Conservation (phyloP, 2,329 filamentous ascomycete species). For the Cadophora luteo-olivacea region DNA sequence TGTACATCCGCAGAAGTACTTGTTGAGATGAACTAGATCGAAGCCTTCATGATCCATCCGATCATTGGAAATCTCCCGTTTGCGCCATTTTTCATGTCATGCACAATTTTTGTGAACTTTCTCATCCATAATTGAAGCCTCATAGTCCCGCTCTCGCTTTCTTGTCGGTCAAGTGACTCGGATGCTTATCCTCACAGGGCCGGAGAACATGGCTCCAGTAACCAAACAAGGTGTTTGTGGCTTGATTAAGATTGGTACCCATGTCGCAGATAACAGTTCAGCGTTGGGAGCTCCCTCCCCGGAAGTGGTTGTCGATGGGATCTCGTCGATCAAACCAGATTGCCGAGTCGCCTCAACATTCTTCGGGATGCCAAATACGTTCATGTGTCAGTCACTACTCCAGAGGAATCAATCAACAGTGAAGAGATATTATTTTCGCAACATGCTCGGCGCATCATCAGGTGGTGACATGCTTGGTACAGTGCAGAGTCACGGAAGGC, state of each 20-base stretch:
- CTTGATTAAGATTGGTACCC: conserved; percentile 16
- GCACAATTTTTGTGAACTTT: not conserved
- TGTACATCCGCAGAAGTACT: conserved; percentile 10
- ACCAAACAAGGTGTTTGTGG: conserved; percentile 16
- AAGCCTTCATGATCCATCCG: not conserved
- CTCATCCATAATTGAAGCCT: not conserved
- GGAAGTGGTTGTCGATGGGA: conserved; percentile 1
- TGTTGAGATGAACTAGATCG: conserved; percentile 16
- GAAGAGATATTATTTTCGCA: not conserved
- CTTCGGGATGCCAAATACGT: not conserved
- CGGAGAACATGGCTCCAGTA: conserved; percentile 18
- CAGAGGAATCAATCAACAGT: not conserved
- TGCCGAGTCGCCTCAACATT: conserved; percentile 16
- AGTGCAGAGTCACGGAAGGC: not conserved
- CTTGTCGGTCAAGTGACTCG: conserved; percentile 15
- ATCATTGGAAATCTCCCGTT: not conserved
- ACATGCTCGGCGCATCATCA: not conserved
- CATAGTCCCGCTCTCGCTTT: not conserved
- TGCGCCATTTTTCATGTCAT: not conserved
- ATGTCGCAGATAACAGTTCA: not conserved
- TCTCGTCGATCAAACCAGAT: conserved; percentile 20
- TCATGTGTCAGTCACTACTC: not conserved
- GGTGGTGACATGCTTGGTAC: not conserved
- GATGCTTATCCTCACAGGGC: conserved; percentile 9
- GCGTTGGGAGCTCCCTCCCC: conserved; percentile 1